Evolutionary conservation across 371 early-diverging fungal genomes (phyloP).

Genomic region (Mycotypha africana): DNA sequence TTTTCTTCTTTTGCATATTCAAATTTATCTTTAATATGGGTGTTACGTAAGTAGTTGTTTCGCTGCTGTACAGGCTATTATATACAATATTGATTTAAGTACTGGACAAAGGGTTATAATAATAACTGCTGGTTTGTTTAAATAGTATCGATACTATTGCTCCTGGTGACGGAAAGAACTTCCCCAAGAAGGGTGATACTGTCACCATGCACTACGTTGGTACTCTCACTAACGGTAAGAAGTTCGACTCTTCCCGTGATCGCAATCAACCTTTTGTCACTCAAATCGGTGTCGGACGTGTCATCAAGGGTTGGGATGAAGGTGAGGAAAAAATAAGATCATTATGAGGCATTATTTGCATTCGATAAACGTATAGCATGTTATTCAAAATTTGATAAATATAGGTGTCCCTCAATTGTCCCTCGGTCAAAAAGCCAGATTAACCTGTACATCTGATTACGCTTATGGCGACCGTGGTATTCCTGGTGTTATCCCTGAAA

Average conservation of each 20-base stretch:
- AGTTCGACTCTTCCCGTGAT: constrained; percentile 87
- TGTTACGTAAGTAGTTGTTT: constrained; percentile 29
- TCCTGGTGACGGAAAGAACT: constrained; percentile 74
- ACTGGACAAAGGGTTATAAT: background rate
- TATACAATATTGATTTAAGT: background rate
- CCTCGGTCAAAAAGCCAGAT: constrained; percentile 65
- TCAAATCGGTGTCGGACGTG: constrained; percentile 87
- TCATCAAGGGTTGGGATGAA: constrained; percentile 83
- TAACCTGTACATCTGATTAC: constrained; percentile 71
- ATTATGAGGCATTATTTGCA: too few relatives aligned
- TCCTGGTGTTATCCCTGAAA: constrained; percentile 75
- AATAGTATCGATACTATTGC: constrained; percentile 36
- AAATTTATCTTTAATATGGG: constrained; percentile 40
- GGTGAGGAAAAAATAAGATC: constrained; percentile 17
- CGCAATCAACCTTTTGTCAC: constrained; percentile 75
- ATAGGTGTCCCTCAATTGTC: constrained; percentile 83
- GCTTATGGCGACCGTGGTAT: constrained; percentile 69
- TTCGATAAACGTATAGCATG: too few relatives aligned
- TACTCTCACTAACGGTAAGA: constrained; percentile 60
- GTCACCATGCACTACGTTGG: constrained; percentile 74
- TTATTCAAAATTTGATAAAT: background rate
- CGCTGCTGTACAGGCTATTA: background rate
- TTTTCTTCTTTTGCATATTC: too few relatives aligned
- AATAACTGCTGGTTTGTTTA: background rate
- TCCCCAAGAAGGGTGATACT: constrained; percentile 78